These are phyloP conservation scores for Phytophthora sp. DNA, from an alignment of 352 stramenopile genomes.

Conservation along the genomic window DNA sequence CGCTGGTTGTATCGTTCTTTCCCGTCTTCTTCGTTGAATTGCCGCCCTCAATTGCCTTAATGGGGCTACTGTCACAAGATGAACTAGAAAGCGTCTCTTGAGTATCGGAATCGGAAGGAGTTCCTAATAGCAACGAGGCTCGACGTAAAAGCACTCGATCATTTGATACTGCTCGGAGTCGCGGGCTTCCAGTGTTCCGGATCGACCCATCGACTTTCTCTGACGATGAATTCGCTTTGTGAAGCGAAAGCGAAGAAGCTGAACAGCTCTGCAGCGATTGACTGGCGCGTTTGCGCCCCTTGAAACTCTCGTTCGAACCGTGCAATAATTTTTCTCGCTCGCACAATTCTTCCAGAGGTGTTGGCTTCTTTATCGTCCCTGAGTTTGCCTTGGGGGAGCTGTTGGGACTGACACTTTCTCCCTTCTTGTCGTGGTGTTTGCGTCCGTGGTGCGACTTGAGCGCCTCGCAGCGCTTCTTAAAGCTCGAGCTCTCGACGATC, in stretches of 20 bases:
- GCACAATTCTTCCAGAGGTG: slow-evolving; percentile 40
- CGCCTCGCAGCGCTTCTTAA: slow-evolving; percentile 52
- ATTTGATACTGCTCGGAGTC: slow-evolving; percentile 11
- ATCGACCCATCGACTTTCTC: slow-evolving; percentile 21
- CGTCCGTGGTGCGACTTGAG: slow-evolving; percentile 32
- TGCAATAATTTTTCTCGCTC: slow-evolving; percentile 35
- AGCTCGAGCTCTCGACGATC: slow-evolving; percentile 46
- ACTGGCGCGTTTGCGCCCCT: background rate
- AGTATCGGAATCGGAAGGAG: slow-evolving; percentile 23
- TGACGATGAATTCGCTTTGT: slow-evolving; percentile 14
- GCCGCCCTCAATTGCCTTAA: slow-evolving; percentile 7
- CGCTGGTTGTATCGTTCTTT: slow-evolving; percentile 13
- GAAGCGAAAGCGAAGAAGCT: background rate
- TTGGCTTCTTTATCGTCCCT: slow-evolving; percentile 29
- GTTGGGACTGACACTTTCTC: slow-evolving; percentile 1
- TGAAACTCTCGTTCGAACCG: slow-evolving; percentile 13
- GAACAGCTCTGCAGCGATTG: slow-evolving; percentile 9
- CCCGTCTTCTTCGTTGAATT: slow-evolving; percentile 3
- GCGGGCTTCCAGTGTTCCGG: background rate
- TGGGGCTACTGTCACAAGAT: slow-evolving; percentile 24
- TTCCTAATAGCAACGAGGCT: slow-evolving; percentile 20
- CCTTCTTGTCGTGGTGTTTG: slow-evolving; percentile 31
- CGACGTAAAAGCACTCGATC: slow-evolving; percentile 21
- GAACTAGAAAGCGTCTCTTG: slow-evolving; percentile 18
- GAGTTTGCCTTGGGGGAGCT: slow-evolving; percentile 1